Evolutionary conservation across 2,329 filamentous ascomycete species (phyloP), one percentile per base, ranked within the genome.

Genomic region (Alternaria ethzedia): DNA sequence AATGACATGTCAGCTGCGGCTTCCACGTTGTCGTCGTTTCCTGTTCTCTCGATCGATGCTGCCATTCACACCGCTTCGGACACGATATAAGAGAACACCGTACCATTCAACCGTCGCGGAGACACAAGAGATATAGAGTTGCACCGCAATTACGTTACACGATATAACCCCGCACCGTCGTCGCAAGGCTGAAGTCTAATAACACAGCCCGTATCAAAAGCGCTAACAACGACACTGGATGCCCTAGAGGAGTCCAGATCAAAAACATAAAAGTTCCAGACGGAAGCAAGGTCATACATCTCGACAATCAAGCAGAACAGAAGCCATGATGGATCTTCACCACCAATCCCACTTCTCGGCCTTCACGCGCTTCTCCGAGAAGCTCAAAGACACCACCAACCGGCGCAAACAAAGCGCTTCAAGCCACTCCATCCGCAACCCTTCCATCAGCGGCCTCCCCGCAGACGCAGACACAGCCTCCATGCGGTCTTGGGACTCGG

Each of bases 371-470:
- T 66, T 69, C 56, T 65, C 67, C 41, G 63, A 64, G 21, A 54
- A 55, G 45, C 65, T 69, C 44, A 69, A 68, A 30, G 65, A 67
- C 32, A 64, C 63, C 12, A 68, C 58, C n/a, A 52, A 58, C 45
- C 66, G 62, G 54, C 67, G 67, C 45, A 65, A 59, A 44, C 60
- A 61, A 26, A 58, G 47, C 30, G 5, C 36, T 9, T 51, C 47
- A 5, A 25, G 41, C 23, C 61, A 54, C 26, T 51, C 57, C 6
- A 45, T 47, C 21, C 61, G 61, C 45, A 59, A 50, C 26, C 45
- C 57, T 10, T 63, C 47, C 30, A 57, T 50, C 46, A 63, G 36
- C 20, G 30, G 23, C n/a, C 43, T 59, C 25, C 17, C 59, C 32
- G n/a, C 46, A 44, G 61, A 52, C 50, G 30, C 57, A 28, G 32